Conservation (phyloP, 768 basidiomycete genomes). For the Lactarius quietus region DNA sequence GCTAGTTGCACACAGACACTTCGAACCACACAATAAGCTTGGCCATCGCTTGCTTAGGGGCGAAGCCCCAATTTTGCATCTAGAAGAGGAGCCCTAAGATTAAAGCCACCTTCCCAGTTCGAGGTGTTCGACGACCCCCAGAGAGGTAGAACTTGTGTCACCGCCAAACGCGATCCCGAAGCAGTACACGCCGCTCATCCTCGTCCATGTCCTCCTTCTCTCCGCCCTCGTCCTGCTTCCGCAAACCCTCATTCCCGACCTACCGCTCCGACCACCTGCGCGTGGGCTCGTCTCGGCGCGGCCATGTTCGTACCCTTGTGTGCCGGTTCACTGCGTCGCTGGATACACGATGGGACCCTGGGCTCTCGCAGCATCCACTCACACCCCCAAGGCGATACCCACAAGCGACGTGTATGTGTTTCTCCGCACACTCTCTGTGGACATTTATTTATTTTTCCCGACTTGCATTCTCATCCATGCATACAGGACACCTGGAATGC, state of each 20-base stretch:
- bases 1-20: no score
- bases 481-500: slow-evolving; percentile 51
- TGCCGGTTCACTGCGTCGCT: slow-evolving; percentile 60
- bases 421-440: background rate
- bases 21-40: no score
- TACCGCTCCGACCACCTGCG: no score
- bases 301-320: slow-evolving; percentile 63
- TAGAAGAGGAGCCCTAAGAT: background rate
- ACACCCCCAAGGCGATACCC: slow-evolving; percentile 37
- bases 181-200: slow-evolving; percentile 18
- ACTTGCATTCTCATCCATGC: slow-evolving; percentile 7
- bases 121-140: background rate
- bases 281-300: slow-evolving; percentile 40
- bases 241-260: no score
- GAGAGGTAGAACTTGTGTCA: slow-evolving; percentile 2
- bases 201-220: slow-evolving; percentile 17
- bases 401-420: slow-evolving; percentile 37
- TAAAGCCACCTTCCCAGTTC: background rate
- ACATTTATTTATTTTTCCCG: background rate
- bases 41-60: no score
- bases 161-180: slow-evolving; percentile 14
- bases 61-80: slow-evolving; percentile 13
- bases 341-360: slow-evolving; percentile 48
- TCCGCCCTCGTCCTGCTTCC: slow-evolving; percentile 3
- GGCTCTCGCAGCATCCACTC: slow-evolving; percentile 44